phyloP scores from a whole-genome alignment of 495 filamentous ascomycete genomes.

The Eremomyces bilateralis region DNA sequence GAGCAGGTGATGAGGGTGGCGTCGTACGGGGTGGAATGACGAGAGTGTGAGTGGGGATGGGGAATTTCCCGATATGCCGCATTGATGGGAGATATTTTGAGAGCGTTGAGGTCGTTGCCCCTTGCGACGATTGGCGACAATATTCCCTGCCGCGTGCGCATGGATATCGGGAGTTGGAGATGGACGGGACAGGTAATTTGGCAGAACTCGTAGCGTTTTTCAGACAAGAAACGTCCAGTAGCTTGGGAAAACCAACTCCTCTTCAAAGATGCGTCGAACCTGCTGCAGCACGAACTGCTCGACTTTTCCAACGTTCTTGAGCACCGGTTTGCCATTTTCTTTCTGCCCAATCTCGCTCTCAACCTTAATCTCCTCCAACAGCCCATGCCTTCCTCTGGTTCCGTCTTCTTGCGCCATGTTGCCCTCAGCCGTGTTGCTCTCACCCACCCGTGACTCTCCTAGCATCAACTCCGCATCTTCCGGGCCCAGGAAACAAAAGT shows the following conservation, averaged over 20 bases:
- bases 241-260: conserved; percentile 94
- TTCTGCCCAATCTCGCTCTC: conserved; percentile 93
- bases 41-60: no score
- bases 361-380: conserved; percentile 80
- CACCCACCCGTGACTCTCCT: conserved; percentile 25
- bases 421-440: not conserved
- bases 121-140: no score
- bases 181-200: no score
- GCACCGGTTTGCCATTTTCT: conserved; percentile 72
- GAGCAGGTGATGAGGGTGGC: no score
- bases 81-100: no score
- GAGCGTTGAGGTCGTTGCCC: no score
- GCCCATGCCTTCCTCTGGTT: conserved; percentile 10
- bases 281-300: conserved; percentile 94
- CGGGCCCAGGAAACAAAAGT: conserved; percentile 78
- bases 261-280: conserved; percentile 89
- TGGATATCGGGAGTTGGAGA: no score
- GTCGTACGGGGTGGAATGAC: no score
- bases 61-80: no score
- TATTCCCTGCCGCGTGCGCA: no score
- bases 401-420: conserved; percentile 1
- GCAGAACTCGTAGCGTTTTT: no score
- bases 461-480: conserved; percentile 42
- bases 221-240: conserved; percentile 93
- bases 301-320: conserved; percentile 97